A percentile compares a stretch with the other conserved stretches of the same genome.
These are phyloP conservation scores for Amaranthus hypochondriacus DNA, from an alignment of 148 eudicot species.

Conservation along the genomic window DNA sequence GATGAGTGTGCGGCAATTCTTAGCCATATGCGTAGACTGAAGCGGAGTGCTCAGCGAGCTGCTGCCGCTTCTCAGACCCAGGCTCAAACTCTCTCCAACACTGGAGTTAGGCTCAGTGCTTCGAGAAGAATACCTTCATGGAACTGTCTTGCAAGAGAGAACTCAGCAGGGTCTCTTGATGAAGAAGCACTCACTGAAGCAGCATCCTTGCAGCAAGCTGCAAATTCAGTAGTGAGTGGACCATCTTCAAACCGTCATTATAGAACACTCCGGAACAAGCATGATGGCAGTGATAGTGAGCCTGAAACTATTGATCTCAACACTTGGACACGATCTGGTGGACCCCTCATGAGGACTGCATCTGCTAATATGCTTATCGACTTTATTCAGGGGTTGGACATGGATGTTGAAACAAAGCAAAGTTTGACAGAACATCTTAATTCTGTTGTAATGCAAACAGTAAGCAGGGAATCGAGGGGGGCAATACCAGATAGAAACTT, in stretches of 20 bases:
- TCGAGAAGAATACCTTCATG: slow-evolving; percentile 89
- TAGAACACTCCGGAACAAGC: slow-evolving; percentile 31
- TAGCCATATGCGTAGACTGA: slow-evolving; percentile 92
- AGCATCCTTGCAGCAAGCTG: slow-evolving; percentile 45
- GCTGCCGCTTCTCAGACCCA: slow-evolving; percentile 43
- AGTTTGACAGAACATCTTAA: slow-evolving; percentile 28
- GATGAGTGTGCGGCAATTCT: slow-evolving; percentile 87
- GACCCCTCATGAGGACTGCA: slow-evolving; percentile 91
- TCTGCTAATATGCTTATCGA: slow-evolving; percentile 70
- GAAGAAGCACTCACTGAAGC: slow-evolving; percentile 59
- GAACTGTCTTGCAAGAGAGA: slow-evolving; percentile 88
- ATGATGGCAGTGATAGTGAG: slow-evolving; percentile 86
- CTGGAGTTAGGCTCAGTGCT: slow-evolving; percentile 52
- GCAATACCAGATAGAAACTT: slow-evolving; percentile 50
- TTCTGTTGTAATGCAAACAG: slow-evolving; percentile 33
- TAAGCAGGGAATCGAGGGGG: slow-evolving; percentile 36
- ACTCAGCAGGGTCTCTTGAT: slow-evolving; percentile 86
- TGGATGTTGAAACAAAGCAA: slow-evolving; percentile 36
- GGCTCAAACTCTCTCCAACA: slow-evolving; percentile 24
- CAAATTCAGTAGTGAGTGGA: slow-evolving; percentile 4
- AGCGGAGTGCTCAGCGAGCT: slow-evolving; percentile 34
- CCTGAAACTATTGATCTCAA: slow-evolving; percentile 51
- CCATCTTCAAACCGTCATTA: slow-evolving; percentile 29
- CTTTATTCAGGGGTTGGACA: slow-evolving; percentile 66
- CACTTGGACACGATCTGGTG: slow-evolving; percentile 91